Conservation (phyloP, 2,329 filamentous ascomycete species). For the Boeremia lycopersici region DNA sequence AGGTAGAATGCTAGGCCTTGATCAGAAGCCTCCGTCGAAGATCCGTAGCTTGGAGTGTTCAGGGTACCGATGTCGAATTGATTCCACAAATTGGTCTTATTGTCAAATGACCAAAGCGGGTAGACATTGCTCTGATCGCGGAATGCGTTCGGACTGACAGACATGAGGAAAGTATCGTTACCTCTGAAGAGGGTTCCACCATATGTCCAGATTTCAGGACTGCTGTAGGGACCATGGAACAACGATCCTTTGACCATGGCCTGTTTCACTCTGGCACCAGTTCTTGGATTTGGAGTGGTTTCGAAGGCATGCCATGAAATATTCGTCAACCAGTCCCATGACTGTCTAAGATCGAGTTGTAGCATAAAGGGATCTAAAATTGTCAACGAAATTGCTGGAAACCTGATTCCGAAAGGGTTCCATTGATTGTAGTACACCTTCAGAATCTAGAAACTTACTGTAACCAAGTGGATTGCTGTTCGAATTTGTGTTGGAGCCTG, state of each 20-base stretch:
- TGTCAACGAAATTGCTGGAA: not conserved
- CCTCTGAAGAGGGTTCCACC: conserved; percentile 21
- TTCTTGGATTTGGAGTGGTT: conserved; percentile 17
- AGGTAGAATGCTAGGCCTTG: conserved; percentile 47
- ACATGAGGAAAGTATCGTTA: conserved; percentile 15
- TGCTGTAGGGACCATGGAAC: conserved; percentile 23
- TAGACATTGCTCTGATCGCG: conserved; percentile 17
- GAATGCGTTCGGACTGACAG: conserved; percentile 4
- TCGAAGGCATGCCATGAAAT: conserved; percentile 21
- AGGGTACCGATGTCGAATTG: conserved; percentile 20
- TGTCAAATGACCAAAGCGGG: conserved; percentile 24
- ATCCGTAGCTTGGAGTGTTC: conserved; percentile 39
- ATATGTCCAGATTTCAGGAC: conserved; percentile 19
- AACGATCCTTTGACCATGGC: conserved; percentile 19
- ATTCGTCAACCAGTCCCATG: conserved; percentile 29
- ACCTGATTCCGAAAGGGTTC: not conserved
- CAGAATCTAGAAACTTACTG: not conserved
- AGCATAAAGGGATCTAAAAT: conserved; percentile 22
- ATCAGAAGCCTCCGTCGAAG: conserved; percentile 44
- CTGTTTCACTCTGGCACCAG: conserved; percentile 17
- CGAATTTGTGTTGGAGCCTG: not conserved
- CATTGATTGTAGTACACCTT: not conserved
- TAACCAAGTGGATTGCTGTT: conserved; percentile 1
- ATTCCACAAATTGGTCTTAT: conserved; percentile 20
- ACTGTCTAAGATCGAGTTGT: conserved; percentile 18